Evolutionary conservation across 768 basidiomycete species (phyloP).

Genomic region (Crepidotus variabilis): DNA sequence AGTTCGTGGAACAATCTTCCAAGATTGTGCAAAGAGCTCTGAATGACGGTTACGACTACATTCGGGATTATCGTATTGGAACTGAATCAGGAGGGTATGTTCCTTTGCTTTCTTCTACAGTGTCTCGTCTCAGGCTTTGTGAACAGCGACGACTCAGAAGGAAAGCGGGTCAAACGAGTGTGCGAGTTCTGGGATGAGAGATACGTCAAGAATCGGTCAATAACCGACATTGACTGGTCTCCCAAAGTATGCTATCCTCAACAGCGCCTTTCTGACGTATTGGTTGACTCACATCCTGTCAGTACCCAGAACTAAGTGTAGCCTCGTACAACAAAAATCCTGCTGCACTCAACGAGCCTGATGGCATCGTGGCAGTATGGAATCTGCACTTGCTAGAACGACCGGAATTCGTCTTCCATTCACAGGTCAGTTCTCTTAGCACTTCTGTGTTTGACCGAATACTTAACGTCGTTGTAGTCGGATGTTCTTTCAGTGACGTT

Average conservation of each 20-base stretch:
- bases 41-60: constrained; percentile 95
- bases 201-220: constrained; percentile 88
- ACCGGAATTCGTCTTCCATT: constrained; percentile 97
- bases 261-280: not conserved
- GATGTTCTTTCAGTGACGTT: constrained; percentile 96
- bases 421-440: constrained; percentile 62
- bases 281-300: not conserved
- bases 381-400: constrained; percentile 92
- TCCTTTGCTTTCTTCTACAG: not conserved
- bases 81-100: constrained; percentile 79
- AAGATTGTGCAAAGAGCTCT: constrained; percentile 94
- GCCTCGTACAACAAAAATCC: constrained; percentile 99
- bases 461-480: constrained; percentile 50
- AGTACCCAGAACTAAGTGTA: constrained; percentile 95
- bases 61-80: constrained; percentile 92
- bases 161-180: constrained; percentile 85
- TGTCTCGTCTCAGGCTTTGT: not conserved
- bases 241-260: constrained; percentile 62
- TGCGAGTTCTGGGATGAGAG: constrained; percentile 92
- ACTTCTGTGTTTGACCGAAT: not conserved
- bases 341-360: constrained; percentile 89
- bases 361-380: constrained; percentile 97
- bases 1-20: constrained; percentile 92
- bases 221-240: constrained; percentile 98
- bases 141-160: constrained; percentile 83